phyloP scores from a whole-genome alignment of 140 eudicot genomes.

The Bidens hawaiensis region DNA sequence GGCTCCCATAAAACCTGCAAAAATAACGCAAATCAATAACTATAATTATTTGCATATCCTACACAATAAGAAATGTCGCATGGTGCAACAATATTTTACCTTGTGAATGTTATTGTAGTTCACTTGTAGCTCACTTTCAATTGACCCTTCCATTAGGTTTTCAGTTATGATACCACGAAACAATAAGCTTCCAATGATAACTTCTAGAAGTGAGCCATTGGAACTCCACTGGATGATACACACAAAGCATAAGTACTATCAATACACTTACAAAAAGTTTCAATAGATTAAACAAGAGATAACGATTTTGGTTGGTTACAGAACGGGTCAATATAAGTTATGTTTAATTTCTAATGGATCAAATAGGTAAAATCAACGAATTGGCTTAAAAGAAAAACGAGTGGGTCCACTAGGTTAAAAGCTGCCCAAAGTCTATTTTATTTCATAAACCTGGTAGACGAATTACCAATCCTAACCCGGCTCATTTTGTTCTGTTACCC shows the following conservation, averaged over 20 bases:
- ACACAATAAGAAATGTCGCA: background rate
- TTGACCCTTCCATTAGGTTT: conserved; percentile 40
- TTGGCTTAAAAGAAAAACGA: no score
- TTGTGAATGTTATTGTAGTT: conserved; percentile 93
- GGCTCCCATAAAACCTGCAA: conserved; percentile 97
- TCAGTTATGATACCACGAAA: conserved; percentile 32
- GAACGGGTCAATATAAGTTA: background rate
- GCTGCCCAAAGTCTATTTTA: background rate
- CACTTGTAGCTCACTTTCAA: conserved; percentile 68
- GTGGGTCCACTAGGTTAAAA: background rate
- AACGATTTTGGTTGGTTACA: background rate
- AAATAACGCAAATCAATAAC: conserved; percentile 3
- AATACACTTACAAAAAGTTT: background rate
- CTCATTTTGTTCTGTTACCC: background rate
- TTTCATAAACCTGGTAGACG: background rate
- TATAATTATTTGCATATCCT: background rate
- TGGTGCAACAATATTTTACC: conserved; percentile 33
- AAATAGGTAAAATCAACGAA: no score
- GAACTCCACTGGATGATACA: conserved; percentile 58
- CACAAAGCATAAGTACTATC: conserved; percentile 8
- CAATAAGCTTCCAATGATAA: conserved; percentile 48
- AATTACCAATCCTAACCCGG: background rate
- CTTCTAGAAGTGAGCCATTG: conserved; percentile 77
- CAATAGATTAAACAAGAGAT: background rate
- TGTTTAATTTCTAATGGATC: conserved; percentile 12